Percentiles rank a stretch among this genome's conserved stretches.
These are phyloP conservation scores for Tinospora cordifolia DNA, from an alignment of 164 flowering plant species.

Conservation along the genomic window DNA sequence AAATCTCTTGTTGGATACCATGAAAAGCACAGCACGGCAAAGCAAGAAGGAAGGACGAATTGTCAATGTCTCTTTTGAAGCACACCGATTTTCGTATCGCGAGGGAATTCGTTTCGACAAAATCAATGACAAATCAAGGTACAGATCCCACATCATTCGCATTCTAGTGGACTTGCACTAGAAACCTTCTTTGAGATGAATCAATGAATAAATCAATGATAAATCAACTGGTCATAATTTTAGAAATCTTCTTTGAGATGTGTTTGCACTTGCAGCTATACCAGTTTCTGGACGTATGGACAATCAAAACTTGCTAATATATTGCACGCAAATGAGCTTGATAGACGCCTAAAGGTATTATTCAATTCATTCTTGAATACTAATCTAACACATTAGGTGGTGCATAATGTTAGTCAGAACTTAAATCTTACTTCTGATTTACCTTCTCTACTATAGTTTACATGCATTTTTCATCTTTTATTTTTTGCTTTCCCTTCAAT, in stretches of 20 bases:
- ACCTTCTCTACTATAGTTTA: too few relatives aligned
- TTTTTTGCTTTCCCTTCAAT: too few relatives aligned
- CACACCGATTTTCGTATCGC: slow-evolving; percentile 35
- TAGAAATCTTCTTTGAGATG: too few relatives aligned
- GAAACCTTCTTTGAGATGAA: background rate
- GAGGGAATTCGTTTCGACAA: slow-evolving; percentile 67
- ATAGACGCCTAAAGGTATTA: slow-evolving; percentile 59
- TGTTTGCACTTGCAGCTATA: slow-evolving; percentile 35
- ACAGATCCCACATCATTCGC: background rate
- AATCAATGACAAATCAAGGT: slow-evolving; percentile 58
- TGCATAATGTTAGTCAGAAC: background rate
- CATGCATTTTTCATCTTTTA: too few relatives aligned
- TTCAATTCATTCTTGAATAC: background rate
- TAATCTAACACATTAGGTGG: background rate
- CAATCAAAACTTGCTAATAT: slow-evolving; percentile 85
- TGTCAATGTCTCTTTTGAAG: slow-evolving; percentile 61
- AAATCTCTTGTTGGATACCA: slow-evolving; percentile 57
- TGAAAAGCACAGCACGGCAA: slow-evolving; percentile 53
- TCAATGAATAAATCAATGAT: background rate
- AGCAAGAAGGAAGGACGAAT: slow-evolving; percentile 63
- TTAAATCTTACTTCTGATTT: background rate
- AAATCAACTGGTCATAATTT: too few relatives aligned
- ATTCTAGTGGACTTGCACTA: background rate
- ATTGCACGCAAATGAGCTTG: slow-evolving; percentile 67
- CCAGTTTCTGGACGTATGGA: slow-evolving; percentile 41